These are phyloP conservation scores for Bipolaris zeicola DNA, from an alignment of 2,329 filamentous ascomycete species.

Conservation along the genomic window DNA sequence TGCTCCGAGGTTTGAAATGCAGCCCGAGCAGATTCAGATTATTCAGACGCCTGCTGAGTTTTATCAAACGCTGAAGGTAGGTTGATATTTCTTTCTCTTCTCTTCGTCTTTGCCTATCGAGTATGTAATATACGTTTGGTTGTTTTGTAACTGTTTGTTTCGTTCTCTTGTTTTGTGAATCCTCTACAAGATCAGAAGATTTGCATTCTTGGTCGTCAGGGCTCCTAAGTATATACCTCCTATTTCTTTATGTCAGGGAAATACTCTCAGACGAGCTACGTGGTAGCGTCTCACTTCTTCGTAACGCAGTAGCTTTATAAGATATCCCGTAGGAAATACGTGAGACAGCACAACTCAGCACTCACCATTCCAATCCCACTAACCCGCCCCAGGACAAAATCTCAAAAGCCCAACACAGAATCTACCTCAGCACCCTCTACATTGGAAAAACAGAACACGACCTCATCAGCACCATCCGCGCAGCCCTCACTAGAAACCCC, in stretches of 20 bases:
- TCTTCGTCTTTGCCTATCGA: not conserved
- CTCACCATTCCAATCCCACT: not conserved
- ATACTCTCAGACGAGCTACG: not conserved
- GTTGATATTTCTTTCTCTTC: constrained; percentile 15
- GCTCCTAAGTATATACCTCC: not conserved
- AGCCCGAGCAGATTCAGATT: constrained; percentile 79
- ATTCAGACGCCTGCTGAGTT: constrained; percentile 84
- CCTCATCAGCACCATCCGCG: constrained; percentile 77
- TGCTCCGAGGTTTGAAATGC: constrained; percentile 86
- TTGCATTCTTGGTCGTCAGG: not conserved
- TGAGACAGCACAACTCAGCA: not conserved
- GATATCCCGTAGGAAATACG: not conserved
- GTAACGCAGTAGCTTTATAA: no score
- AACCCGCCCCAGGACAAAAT: constrained; percentile 66
- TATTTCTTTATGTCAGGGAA: not conserved
- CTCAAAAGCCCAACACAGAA: constrained; percentile 72
- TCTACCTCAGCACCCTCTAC: constrained; percentile 96
- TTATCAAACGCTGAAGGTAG: constrained; percentile 86
- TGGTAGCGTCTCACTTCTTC: no score
- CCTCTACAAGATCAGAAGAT: no score
- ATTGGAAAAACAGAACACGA: constrained; percentile 94
- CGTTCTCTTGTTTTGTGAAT: not conserved
- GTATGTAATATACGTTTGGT: not conserved
- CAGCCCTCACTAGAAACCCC: constrained; percentile 75
- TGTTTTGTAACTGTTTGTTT: not conserved